A percentile compares a stretch with the other conserved stretches of the same genome.
These are phyloP conservation scores for Lasiosphaeriaceae sp. DNA, from an alignment of 495 filamentous ascomycete species.

Conservation along the genomic window DNA sequence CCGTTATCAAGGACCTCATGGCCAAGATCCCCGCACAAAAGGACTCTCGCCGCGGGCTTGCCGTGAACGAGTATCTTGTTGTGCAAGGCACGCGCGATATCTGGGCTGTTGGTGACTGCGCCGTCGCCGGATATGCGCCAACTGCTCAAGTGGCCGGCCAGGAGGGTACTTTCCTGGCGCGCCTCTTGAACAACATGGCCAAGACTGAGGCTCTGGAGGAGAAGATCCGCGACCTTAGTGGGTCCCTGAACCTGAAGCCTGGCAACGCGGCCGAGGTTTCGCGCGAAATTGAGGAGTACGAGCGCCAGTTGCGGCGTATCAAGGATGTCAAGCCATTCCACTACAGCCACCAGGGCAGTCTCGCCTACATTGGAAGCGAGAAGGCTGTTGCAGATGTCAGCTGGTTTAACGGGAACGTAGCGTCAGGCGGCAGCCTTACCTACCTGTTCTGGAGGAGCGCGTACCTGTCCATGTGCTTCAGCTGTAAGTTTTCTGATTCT, in stretches of 20 bases:
- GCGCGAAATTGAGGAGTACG: conserved; percentile 75
- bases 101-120: conserved; percentile 81
- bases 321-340: conserved; percentile 96
- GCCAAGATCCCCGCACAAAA: conserved; percentile 87
- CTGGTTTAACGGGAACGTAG: conserved; percentile 96
- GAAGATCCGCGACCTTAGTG: conserved; percentile 60
- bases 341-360: conserved; percentile 92
- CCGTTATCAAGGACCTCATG: conserved; percentile 87
- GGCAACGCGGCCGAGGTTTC: conserved; percentile 60
- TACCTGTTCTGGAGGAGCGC: conserved; percentile 96
- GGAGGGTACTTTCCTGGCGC: conserved; percentile 91
- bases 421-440: conserved; percentile 74
- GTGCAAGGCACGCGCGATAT: conserved; percentile 95
- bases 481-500: conserved; percentile 61
- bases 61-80: conserved; percentile 97
- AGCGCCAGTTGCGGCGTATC: conserved; percentile 80
- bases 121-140: conserved; percentile 93
- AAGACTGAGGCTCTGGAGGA: conserved; percentile 77
- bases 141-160: conserved; percentile 96
- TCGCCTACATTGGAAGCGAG: conserved; percentile 98
- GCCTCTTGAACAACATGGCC: conserved; percentile 97
- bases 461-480: conserved; percentile 99
- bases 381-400: conserved; percentile 96
- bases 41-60: conserved; percentile 88
- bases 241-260: conserved; percentile 46